Conservation (phyloP, 176 grass and related monocot species). For the Avena eriantha region DNA sequence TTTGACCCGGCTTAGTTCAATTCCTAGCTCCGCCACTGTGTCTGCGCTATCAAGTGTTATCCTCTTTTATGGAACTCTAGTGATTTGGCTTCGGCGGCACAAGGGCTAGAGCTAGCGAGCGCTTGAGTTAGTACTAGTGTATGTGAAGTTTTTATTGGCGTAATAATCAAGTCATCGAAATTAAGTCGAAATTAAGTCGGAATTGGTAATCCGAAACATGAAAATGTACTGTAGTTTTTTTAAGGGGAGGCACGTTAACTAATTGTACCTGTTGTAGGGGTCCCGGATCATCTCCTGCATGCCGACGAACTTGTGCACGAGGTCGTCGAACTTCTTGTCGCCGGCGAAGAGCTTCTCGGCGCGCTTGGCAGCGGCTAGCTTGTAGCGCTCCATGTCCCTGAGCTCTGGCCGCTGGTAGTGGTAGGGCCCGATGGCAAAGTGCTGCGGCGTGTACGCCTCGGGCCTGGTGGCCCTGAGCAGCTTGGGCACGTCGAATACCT, state of each 20-base stretch:
- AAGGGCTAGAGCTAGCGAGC: neutral
- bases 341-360: slow-evolving; percentile 74
- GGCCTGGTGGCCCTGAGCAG: slow-evolving; percentile 49
- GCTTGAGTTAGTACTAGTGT: too few species aligned
- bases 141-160: neutral
- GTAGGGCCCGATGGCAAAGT: slow-evolving; percentile 75
- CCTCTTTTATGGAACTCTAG: neutral
- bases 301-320: slow-evolving; percentile 53
- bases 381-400: slow-evolving; percentile 89
- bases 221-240: neutral
- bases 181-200: neutral
- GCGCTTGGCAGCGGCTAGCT: slow-evolving; percentile 76
- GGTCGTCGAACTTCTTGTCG: slow-evolving; percentile 52
- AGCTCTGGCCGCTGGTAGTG: slow-evolving; percentile 79
- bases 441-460: slow-evolving; percentile 74
- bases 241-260: neutral
- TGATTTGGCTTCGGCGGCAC: neutral
- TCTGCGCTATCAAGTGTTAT: neutral
- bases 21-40: too few species aligned
- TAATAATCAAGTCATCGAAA: neutral
- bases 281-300: slow-evolving; percentile 55
- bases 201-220: neutral
- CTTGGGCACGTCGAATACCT: slow-evolving; percentile 69
- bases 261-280: slow-evolving; percentile 65
- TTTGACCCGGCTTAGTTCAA: too few species aligned